Base-by-base conservation (phyloP, 139 green algal genomes). In the Yamagishiella unicocca region DNA sequence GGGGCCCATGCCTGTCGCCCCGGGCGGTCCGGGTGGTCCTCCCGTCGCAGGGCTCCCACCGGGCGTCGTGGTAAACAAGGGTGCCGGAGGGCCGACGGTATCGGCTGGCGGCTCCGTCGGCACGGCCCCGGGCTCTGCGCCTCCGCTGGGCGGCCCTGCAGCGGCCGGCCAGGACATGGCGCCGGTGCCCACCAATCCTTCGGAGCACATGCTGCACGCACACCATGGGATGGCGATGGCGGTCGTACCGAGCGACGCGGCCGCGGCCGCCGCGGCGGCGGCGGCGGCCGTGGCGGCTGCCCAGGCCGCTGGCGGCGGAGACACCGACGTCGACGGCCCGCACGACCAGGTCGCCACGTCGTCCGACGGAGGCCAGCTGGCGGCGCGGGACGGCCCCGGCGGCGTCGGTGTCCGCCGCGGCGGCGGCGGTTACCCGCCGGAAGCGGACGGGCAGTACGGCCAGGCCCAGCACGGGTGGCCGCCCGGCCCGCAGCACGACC, bases 101-200 rank as follows among this genome's bases (percentile, higher is more conserved):
- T 86, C 80, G 0, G 80, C 80, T 10, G 80, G 80, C 42, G 80
- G 64, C 80, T 68, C 43, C 31, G 80, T 77, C 64, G 67, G 64
- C 31, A 86, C 80, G 29, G 61, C 50, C 19, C 35, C 24, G 10
- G 53, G 6, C 1, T 45, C 66, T 17, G 66, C 66, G 66, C 66
- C 45, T 33, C 66, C 66, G 33, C 9, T 58, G 77, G 40, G 4
- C 38, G 58, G 24, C 2, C 9, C 55, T 4, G 3, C 37, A 21
- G 4, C 33, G 27, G 55, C 46, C 70, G 46, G n/a, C 43, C 37
- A 35, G 29, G 43, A 53, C 27, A 25, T 62, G 72, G 10, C 72
- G 42, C 33, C 40, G 37, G 33, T 14, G 70, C 7, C 25, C 54
- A 24, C 40, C 22, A 42, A 62, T 33, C 12, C 45, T 3, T 27